Conservation (phyloP, 179 eudicot genomes). For the Sideroxylon spinosum region DNA sequence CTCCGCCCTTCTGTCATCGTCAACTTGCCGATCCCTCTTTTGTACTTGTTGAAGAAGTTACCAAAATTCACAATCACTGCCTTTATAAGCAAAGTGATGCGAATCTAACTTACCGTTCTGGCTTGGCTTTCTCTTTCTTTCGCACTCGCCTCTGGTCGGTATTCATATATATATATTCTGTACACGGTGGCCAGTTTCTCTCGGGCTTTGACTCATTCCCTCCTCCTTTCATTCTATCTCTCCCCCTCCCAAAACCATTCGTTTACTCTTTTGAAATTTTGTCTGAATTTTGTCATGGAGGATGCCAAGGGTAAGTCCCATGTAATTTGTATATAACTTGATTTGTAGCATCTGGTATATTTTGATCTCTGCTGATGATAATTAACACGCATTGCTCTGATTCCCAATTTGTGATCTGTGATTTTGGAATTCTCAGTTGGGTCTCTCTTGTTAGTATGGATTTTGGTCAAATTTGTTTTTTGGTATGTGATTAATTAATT, state of each 20-base stretch:
- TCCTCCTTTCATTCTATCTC: neutral
- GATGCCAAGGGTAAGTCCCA: conserved; percentile 16
- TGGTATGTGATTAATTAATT: neutral
- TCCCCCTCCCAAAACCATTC: neutral
- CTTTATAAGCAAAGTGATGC: too few species aligned
- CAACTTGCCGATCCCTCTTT: too few species aligned
- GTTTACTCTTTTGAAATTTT: neutral
- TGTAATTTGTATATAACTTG: neutral
- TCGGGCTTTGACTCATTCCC: neutral
- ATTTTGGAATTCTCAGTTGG: conserved; percentile 12
- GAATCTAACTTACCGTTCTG: too few species aligned
- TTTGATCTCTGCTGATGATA: neutral
- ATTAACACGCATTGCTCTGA: neutral
- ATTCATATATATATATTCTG: too few species aligned
- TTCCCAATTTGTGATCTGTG: neutral
- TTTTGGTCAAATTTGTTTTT: neutral
- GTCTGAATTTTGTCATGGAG: conserved; percentile 9
- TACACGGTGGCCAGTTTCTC: conserved; percentile 10
- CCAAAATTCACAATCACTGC: too few species aligned
- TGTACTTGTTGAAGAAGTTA: too few species aligned
- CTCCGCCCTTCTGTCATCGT: too few species aligned
- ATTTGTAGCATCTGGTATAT: neutral
- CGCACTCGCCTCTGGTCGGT: too few species aligned
- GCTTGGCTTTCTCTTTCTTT: too few species aligned
- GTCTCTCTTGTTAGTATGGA: neutral